Conservation (phyloP, 371 early-diverging fungal species). For the Actinomortierella wolfii region DNA sequence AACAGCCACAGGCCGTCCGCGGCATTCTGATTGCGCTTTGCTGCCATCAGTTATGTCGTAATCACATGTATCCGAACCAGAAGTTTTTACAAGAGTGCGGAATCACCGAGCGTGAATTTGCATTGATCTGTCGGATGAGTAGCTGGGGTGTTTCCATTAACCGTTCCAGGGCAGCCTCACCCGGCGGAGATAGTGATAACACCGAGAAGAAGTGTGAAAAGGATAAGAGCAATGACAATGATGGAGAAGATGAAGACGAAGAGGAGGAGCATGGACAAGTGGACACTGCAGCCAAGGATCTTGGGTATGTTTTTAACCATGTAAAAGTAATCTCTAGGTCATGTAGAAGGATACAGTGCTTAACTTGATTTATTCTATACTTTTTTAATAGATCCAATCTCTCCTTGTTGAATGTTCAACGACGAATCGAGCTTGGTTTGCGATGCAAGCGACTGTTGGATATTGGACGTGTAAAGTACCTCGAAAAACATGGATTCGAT, state of each 20-base stretch:
- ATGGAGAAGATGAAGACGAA: conserved; percentile 53
- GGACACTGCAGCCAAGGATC: not conserved
- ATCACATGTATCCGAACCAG: conserved; percentile 75
- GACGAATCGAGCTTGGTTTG: conserved; percentile 71
- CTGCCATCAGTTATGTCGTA: conserved; percentile 89
- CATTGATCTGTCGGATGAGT: conserved; percentile 64
- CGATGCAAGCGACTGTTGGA: conserved; percentile 79
- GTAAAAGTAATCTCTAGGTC: no score
- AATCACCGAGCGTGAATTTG: conserved; percentile 60
- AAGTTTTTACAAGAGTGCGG: conserved; percentile 59
- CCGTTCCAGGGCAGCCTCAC: conserved; percentile 34
- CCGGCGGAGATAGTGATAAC: conserved; percentile 11
- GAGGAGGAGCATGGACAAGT: conserved; percentile 54
- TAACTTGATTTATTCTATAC: no score
- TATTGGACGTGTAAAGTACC: conserved; percentile 63
- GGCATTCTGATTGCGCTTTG: conserved; percentile 89
- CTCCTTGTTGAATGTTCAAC: conserved; percentile 60
- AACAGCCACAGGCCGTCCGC: not conserved
- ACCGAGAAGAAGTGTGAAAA: conserved; percentile 12
- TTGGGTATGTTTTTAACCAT: not conserved
- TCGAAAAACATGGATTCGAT: conserved; percentile 59
- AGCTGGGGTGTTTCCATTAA: conserved; percentile 75
- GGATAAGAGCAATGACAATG: conserved; percentile 48
- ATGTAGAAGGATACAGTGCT: no score
- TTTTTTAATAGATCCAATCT: conserved; percentile 53